These are phyloP conservation scores for Stentor roeselii DNA, from an alignment of 73 alveolate genomes.

Conservation along the genomic window DNA sequence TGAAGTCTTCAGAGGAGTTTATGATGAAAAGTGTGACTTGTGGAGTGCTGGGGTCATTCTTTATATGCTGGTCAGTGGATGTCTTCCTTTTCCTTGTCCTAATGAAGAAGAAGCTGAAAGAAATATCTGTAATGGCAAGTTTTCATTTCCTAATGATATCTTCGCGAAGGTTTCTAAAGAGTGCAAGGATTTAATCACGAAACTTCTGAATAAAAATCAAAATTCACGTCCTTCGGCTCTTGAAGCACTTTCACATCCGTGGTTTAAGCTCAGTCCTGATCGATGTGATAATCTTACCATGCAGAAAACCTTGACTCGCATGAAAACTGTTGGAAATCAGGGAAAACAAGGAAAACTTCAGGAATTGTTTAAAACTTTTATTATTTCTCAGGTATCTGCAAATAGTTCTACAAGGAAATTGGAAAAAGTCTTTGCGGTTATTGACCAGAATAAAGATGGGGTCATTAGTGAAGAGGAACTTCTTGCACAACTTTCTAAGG, in stretches of 20 bases:
- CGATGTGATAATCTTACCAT: neutral
- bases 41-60: slow-evolving; percentile 20
- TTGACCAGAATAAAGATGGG: slow-evolving; percentile 22
- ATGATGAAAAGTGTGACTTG: slow-evolving; percentile 22
- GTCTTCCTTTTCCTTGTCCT: neutral
- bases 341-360: neutral
- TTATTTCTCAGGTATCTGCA: neutral
- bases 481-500: neutral
- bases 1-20: slow-evolving; percentile 17
- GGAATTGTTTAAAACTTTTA: neutral
- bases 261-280: slow-evolving; percentile 26
- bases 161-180: neutral
- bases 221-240: slow-evolving; percentile 64
- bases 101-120: neutral
- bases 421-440: neutral
- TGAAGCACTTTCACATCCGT: slow-evolving; percentile 72
- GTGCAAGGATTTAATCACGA: slow-evolving; percentile 50
- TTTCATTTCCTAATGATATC: neutral
- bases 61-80: neutral
- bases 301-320: neutral
- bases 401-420: neutral
- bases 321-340: too few relatives aligned
- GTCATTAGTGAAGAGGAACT: neutral
- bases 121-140: neutral
- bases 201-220: slow-evolving; percentile 73